phyloP scores from a whole-genome alignment of 2,329 filamentous ascomycete genomes.

The Aspergillus texensis region DNA sequence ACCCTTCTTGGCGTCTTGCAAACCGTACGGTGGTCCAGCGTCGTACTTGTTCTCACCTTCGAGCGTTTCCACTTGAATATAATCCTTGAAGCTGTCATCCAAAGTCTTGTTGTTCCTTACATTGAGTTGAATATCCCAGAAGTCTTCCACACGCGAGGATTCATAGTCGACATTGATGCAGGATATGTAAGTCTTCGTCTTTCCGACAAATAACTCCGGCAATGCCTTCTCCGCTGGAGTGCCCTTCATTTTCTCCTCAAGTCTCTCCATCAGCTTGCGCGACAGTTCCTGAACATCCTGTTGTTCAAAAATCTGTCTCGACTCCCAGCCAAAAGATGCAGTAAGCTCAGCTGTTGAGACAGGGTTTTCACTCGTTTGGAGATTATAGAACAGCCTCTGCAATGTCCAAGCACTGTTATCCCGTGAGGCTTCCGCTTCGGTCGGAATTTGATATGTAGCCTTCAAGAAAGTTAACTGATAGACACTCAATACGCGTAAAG shows the following conservation, averaged over 20 bases:
- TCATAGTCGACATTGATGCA: conserved; percentile 99
- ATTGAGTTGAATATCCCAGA: conserved; percentile 98
- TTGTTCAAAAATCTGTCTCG: conserved; percentile 95
- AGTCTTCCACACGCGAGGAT: conserved; percentile 92
- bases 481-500: not conserved
- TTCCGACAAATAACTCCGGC: conserved; percentile 90
- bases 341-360: conserved; percentile 93
- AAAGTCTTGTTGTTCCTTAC: conserved; percentile 92
- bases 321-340: conserved; percentile 97
- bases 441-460: conserved; percentile 97
- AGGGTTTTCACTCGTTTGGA: conserved; percentile 82
- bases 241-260: conserved; percentile 98
- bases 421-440: conserved; percentile 77
- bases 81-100: conserved; percentile 93
- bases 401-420: conserved; percentile 91
- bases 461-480: conserved; percentile 37
- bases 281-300: conserved; percentile 98
- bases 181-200: conserved; percentile 97
- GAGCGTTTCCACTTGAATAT: conserved; percentile 93
- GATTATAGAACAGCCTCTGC: conserved; percentile 89
- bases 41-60: conserved; percentile 99
- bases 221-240: conserved; percentile 88
- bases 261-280: conserved; percentile 92
- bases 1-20: conserved; percentile 96
- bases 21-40: conserved; percentile 82